phyloP scores from a whole-genome alignment of 2,329 filamentous ascomycete genomes.

The Shiraia sp. region DNA sequence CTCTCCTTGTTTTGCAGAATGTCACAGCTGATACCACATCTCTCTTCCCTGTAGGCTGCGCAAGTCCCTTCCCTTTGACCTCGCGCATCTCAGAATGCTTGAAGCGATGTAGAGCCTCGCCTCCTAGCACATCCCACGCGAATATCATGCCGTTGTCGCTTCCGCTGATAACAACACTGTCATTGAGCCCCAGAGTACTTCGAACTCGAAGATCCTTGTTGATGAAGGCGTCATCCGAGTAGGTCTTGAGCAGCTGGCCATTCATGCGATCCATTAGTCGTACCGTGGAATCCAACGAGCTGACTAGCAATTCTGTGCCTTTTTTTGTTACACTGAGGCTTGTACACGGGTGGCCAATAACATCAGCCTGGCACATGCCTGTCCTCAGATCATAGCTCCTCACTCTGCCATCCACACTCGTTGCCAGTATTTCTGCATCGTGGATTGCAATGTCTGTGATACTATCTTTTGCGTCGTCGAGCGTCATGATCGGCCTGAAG shows the following conservation, averaged over 20 bases:
- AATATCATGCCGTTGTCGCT: conserved; percentile 76
- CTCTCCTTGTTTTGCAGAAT: conserved; percentile 50
- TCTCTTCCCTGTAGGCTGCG: conserved; percentile 40
- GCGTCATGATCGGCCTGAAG: conserved; percentile 70
- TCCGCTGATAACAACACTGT: conserved; percentile 78
- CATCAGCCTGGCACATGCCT: conserved; percentile 60
- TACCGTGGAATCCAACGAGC: conserved; percentile 74
- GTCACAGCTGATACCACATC: conserved; percentile 54
- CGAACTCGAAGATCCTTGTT: conserved; percentile 77
- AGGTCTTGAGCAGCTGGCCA: conserved; percentile 74
- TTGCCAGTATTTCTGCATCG: conserved; percentile 64
- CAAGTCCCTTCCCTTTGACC: conserved; percentile 36
- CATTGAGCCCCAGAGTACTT: conserved; percentile 73
- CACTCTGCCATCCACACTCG: conserved; percentile 83
- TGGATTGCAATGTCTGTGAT: conserved; percentile 53
- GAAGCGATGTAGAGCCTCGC: conserved; percentile 67
- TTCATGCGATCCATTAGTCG: conserved; percentile 78
- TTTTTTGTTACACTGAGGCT: conserved; percentile 72
- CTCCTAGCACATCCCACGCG: conserved; percentile 84
- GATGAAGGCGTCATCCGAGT: conserved; percentile 59
- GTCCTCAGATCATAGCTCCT: conserved; percentile 81
- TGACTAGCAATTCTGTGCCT: conserved; percentile 73
- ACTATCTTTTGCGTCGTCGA: conserved; percentile 73
- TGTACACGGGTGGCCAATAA: conserved; percentile 65
- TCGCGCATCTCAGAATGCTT: conserved; percentile 46